phyloP scores from a whole-genome alignment of 441 rosid genomes.

The Erysimum cheiri region DNA sequence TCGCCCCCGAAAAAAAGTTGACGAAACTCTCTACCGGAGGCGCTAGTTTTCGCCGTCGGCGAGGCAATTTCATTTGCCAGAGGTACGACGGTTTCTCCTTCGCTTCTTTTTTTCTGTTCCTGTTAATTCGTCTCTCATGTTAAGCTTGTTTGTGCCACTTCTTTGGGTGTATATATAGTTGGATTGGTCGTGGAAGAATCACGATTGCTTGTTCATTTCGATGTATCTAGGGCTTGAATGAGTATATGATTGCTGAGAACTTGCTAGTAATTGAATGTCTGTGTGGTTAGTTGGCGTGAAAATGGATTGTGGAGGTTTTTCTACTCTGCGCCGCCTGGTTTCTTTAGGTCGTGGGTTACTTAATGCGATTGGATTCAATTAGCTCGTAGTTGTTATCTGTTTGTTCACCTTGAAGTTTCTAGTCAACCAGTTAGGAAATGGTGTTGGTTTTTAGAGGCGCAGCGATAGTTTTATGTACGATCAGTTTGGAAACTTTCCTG shows the following conservation, averaged over 20 bases:
- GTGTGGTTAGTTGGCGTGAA: conserved; percentile 3
- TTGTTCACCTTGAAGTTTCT: not conserved
- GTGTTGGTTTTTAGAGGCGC: not conserved
- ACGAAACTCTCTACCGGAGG: conserved; percentile 39
- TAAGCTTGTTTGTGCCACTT: conserved; percentile 6
- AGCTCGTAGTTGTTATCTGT: conserved; percentile 5
- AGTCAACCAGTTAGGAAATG: conserved; percentile 13
- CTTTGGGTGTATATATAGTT: conserved; percentile 18
- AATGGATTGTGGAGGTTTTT: conserved; percentile 19
- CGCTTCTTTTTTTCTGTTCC: not conserved
- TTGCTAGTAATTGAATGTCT: conserved; percentile 29
- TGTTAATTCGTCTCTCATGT: conserved; percentile 1
- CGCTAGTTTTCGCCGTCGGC: conserved; percentile 37
- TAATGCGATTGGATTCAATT: conserved; percentile 25
- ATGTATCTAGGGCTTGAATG: conserved; percentile 30
- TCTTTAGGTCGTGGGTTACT: conserved; percentile 27
- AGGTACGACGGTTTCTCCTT: conserved; percentile 32
- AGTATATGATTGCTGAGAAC: conserved; percentile 9
- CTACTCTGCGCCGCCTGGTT: conserved; percentile 18
- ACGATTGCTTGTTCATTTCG: conserved; percentile 30
- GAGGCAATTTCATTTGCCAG: conserved; percentile 4
- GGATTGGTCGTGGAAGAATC: conserved; percentile 21
- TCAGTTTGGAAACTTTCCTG: not conserved
- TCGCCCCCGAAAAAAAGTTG: conserved; percentile 20
- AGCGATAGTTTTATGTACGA: not conserved